Evolutionary conservation across 2,329 filamentous ascomycete species (phyloP).

Genomic region (Dissoconium aciculare): DNA sequence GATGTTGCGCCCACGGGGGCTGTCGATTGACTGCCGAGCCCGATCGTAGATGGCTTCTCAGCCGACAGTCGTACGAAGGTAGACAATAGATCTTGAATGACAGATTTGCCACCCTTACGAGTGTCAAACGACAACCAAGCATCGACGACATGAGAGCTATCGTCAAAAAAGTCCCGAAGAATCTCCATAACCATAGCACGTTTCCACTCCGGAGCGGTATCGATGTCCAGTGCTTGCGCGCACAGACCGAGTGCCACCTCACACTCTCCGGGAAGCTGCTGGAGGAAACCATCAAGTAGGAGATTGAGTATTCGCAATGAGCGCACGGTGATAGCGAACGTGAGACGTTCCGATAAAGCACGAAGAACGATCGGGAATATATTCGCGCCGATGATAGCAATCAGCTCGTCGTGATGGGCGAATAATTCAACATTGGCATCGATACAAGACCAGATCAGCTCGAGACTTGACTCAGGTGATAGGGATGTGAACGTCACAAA

Average conservation of each 20-base stretch:
- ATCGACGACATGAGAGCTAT: slow-evolving; percentile 60
- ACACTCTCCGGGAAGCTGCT: slow-evolving; percentile 60
- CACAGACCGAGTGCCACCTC: slow-evolving; percentile 64
- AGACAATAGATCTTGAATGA: slow-evolving; percentile 69
- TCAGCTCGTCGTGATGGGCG: slow-evolving; percentile 61
- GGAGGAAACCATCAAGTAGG: slow-evolving; percentile 62
- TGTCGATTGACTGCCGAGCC: slow-evolving; percentile 75
- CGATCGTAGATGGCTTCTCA: slow-evolving; percentile 79
- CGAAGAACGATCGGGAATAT: slow-evolving; percentile 74
- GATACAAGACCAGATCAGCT: slow-evolving; percentile 81
- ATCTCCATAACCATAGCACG: slow-evolving; percentile 82
- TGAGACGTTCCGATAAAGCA: slow-evolving; percentile 59
- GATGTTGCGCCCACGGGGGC: slow-evolving; percentile 54
- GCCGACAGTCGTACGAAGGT: slow-evolving; percentile 85
- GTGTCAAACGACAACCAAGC: slow-evolving; percentile 72
- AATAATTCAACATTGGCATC: slow-evolving; percentile 76
- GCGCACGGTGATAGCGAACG: slow-evolving; percentile 69
- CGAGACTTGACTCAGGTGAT: slow-evolving; percentile 69
- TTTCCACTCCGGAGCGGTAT: slow-evolving; percentile 66
- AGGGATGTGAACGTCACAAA: slow-evolving; percentile 68
- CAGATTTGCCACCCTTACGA: slow-evolving; percentile 52
- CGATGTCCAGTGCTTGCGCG: slow-evolving; percentile 77
- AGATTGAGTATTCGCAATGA: slow-evolving; percentile 72
- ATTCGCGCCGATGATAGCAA: slow-evolving; percentile 57
- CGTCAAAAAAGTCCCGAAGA: slow-evolving; percentile 70